Evolutionary conservation across 176 grass and related monocot genomes (phyloP).

Genomic region (Themeda triandra): DNA sequence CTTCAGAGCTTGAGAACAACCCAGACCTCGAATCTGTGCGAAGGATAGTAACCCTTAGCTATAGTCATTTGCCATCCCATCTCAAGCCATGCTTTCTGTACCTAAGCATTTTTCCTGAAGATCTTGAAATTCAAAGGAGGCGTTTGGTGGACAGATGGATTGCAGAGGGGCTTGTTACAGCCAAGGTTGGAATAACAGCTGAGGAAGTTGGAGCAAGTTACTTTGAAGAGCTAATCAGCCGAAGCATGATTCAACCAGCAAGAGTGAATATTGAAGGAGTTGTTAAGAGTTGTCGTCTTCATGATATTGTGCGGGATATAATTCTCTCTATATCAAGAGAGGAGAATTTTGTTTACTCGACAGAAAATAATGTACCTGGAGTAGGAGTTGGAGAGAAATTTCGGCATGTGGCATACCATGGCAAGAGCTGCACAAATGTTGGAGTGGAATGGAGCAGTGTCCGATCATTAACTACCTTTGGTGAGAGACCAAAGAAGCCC

Average conservation of each 20-base stretch:
- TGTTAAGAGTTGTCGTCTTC: background rate
- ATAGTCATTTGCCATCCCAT: background rate
- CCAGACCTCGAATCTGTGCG: background rate
- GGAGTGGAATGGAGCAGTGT: background rate
- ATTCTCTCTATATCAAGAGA: background rate
- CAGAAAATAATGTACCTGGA: background rate
- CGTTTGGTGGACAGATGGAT: background rate
- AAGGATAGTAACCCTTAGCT: background rate
- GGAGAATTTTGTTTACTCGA: background rate
- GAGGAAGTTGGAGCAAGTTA: background rate
- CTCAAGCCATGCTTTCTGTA: constrained; percentile 23
- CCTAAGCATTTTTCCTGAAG: constrained; percentile 23
- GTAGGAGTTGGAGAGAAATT: background rate
- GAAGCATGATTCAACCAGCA: constrained; percentile 22
- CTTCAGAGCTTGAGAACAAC: background rate
- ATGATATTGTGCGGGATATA: constrained; percentile 23
- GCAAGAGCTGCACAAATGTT: no score
- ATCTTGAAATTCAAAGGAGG: background rate
- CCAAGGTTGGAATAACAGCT: background rate
- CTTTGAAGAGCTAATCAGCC: background rate
- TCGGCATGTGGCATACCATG: background rate
- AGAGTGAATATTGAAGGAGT: background rate
- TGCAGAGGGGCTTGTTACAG: background rate
- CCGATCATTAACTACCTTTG: constrained; percentile 3
- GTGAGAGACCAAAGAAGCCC: background rate